Base-by-base conservation (phyloP, 257 asterid species). In the Lycium barbarum region DNA sequence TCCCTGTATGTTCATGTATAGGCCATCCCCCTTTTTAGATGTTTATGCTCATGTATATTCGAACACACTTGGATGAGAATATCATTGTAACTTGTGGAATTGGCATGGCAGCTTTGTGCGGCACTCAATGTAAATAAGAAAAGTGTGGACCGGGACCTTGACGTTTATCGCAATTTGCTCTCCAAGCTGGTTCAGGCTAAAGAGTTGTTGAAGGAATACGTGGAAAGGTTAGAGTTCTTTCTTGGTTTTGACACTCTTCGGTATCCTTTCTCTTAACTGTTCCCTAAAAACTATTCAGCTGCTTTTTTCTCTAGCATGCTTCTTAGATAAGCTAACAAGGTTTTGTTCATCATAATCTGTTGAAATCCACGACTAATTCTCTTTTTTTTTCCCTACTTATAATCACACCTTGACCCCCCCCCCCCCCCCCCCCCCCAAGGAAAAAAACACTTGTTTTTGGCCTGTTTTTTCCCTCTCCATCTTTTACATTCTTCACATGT, bases 111-210 rank as follows among this genome's bases (percentile, higher is more conserved):
- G 99, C 98, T 97, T 61, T 97, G 99, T 76, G 91, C 91, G 84
- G 97, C 98, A 67, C 89, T 97, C 83, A 97, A 95, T 86, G 89
- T 94, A 59, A 87, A 97, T 86, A 97, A 97, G 93, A 95, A 89
- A 92, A 94, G 95, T 66, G 97, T 95, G 76, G 99, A 97, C 73
- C 93, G 99, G 38, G 99, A 97, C 89, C 98, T 97, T 85, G 98
- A 95, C 84, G 94, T 95, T 86, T 97, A 95, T 87, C 97, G 98
- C 91, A 96, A 94, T 91, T 90, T 93, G 86, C 98, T 96, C 49
- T 91, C 99, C 66, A 97, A 95, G 90, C 96, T 97, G 90, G 98
- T 97, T 87, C 99, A 97, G 90, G 98, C 99, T 14, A 97, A 97
- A 90, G 99, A 97, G 88, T 90, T 97, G 71, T 82, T 95, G 82